Evolutionary conservation across 1,139 yeast genomes (phyloP).

Genomic region (Blastobotrys buckinghamii): DNA sequence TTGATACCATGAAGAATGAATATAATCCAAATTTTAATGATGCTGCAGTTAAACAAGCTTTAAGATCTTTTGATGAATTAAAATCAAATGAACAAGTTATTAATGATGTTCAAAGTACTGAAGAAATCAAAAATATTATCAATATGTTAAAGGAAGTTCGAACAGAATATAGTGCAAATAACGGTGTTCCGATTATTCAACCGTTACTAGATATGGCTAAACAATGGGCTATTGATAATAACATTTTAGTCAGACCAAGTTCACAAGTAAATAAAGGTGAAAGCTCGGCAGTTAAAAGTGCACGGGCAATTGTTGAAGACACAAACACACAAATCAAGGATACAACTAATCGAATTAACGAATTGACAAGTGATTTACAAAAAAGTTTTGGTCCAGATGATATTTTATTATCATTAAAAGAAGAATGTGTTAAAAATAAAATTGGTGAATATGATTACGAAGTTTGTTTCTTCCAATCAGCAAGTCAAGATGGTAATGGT

Average conservation of each 20-base stretch:
- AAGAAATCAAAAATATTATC: slow-evolving; percentile 6
- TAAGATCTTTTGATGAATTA: slow-evolving; percentile 46
- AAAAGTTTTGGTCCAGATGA: slow-evolving; percentile 54
- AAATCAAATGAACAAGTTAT: slow-evolving; percentile 11
- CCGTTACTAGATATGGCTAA: slow-evolving; percentile 12
- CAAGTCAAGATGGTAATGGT: slow-evolving; percentile 50
- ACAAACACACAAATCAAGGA: slow-evolving; percentile 4
- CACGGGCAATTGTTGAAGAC: slow-evolving; percentile 6
- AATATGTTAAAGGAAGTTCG: slow-evolving; percentile 10
- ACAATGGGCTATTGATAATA: slow-evolving; percentile 24
- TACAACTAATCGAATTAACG: neutral
- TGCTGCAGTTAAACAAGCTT: slow-evolving; percentile 73
- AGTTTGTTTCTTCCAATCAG: slow-evolving; percentile 51
- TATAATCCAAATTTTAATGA: slow-evolving; percentile 92
- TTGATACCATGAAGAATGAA: slow-evolving; percentile 45
- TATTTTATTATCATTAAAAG: slow-evolving; percentile 53
- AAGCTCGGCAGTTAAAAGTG: neutral
- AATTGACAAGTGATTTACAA: slow-evolving; percentile 15
- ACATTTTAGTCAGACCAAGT: slow-evolving; percentile 19
- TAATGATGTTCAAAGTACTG: slow-evolving; percentile 7
- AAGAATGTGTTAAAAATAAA: slow-evolving; percentile 42
- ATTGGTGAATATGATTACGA: slow-evolving; percentile 70
- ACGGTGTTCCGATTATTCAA: slow-evolving; percentile 7
- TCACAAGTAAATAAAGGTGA: neutral
- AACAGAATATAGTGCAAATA: neutral